Evolutionary conservation across 2,329 filamentous ascomycete species (phyloP), one percentile per base, ranked within the genome.

Genomic region (Colletotrichum phormii): DNA sequence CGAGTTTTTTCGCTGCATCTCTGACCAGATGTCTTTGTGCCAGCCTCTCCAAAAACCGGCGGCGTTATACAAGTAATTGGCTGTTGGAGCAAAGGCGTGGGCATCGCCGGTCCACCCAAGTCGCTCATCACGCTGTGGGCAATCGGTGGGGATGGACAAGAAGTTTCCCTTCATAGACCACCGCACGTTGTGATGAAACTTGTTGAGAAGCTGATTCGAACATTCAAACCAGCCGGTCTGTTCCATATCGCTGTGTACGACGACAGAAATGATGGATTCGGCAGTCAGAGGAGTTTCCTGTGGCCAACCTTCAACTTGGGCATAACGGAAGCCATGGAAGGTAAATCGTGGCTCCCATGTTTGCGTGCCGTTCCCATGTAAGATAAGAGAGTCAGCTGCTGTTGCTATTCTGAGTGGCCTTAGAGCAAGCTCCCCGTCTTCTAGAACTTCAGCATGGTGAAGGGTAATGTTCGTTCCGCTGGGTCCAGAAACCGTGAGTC

Each of bases 141-240:
- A 90, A 75, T 91, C 89, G 0, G 89, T 91, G 0, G 89, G 89
- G 0, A 91, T 79, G 0, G 84, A 85, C 3, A 91, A 75, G 75
- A 91, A 91, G 75, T 91, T 91, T 0, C 88, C 88, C 33, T 84
- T 84, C 85, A 90, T 89, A 5, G 84, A 85, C 89, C 89, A 91
- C 35, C 81, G 76, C 0, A 88, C 83, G 66, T 91, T 91, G 1
- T 83, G 66, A 74, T 91, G 86, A 5, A 92, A 83, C 58, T 86
- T 80, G 75, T 90, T 91, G 31, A 91, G 74, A 4, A 86, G 78
- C 0, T 75, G 59, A 60, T 91, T 78, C 0, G 89, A 91, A 68
- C 86, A 89, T 9, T 83, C 77, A 61, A 91, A 90, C 68, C 77
- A 82, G 0, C 89, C 88, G 0, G 80, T 87, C 12, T 84, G 81